Evolutionary conservation across 192 early-diverging fungal species (phyloP), one percentile per base, ranked within the genome.

Genomic region (Entomortierella lignicola): DNA sequence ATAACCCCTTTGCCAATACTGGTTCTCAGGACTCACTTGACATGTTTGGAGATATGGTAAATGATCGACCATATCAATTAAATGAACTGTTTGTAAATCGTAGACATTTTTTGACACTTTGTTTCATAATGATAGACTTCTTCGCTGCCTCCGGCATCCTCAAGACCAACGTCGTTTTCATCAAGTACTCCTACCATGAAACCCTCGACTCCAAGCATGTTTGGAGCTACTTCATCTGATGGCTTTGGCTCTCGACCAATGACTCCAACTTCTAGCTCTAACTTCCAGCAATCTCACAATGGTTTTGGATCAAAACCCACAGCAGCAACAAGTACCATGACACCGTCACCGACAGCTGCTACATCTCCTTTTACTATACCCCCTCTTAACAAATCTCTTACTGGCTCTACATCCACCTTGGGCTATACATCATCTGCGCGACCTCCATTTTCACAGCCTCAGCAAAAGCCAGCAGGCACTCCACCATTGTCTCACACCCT

Each of bases 31-130:
- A 70, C 26, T 79, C 75, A 1, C 32, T 79, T 47, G 75, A 79
- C 17, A 79, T 79, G 75, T 70, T 79, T 79, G 75, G 75, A 27
- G 75, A 79, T 27, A 79, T 79, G 66, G 72, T 68, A 57, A 56
- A 53, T 0, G 52, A 54, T 27, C 18, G 25, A 4, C 12, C 31
- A 2, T 39, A 1, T 42, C 13, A n/a, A 8, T 50, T 12, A 55
- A 29, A 51, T 18, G 15, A 47, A 47, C 4, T 47, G 44, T 15
- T 2, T 26, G 53, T 34, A 15, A 44, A 47, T 4, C 44, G 17
- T 15, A 11, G 15, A 47, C 20, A 20, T 47, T 15, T 20, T 20
- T 47, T 47, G 2, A 11, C 17, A 47, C 15, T 47, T 47, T 47
- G 20, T 20, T 15, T 42, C 39, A 10, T 42, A n/a, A n/a, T 47